Conservation (phyloP, 2,329 filamentous ascomycete species). For the Fusarium anthophilum region DNA sequence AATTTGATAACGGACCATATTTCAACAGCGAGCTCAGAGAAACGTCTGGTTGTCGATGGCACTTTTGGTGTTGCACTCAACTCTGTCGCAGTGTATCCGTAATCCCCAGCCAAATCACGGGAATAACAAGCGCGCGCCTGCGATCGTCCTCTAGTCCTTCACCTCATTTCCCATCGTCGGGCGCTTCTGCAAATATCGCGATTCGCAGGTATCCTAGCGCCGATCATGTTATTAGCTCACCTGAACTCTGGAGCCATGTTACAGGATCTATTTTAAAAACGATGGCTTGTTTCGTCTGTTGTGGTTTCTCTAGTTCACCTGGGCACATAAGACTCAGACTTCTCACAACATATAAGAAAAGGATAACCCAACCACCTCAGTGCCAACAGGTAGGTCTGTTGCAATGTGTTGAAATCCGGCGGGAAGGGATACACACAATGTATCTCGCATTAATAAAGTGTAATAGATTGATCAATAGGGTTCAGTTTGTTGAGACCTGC, state of each 20-base stretch:
- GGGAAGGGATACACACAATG: no score
- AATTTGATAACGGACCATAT: neutral
- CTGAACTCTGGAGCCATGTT: slow-evolving; percentile 4
- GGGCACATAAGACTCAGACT: neutral
- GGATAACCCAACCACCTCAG: neutral
- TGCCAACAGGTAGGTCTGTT: neutral
- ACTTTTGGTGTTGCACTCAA: neutral
- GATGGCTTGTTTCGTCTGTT: neutral
- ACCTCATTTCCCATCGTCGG: slow-evolving; percentile 12
- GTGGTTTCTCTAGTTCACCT: neutral
- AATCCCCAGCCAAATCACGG: neutral
- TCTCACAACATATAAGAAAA: neutral
- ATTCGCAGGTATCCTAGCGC: slow-evolving; percentile 13
- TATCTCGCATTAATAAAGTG: neutral
- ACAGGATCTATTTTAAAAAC: neutral
- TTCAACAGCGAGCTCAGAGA: neutral
- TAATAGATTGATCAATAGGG: neutral
- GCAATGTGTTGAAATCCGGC: neutral
- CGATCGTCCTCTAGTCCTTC: neutral
- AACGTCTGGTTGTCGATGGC: neutral
- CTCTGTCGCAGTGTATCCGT: neutral
- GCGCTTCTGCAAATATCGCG: neutral
- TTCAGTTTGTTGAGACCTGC: neutral
- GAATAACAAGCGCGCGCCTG: slow-evolving; percentile 15
- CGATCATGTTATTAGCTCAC: slow-evolving; percentile 13